Percentiles rank a stretch among this genome's conserved stretches.
Evolutionary conservation across 2,329 filamentous ascomycete species (phyloP).

Genomic region (Xylaria sp.): DNA sequence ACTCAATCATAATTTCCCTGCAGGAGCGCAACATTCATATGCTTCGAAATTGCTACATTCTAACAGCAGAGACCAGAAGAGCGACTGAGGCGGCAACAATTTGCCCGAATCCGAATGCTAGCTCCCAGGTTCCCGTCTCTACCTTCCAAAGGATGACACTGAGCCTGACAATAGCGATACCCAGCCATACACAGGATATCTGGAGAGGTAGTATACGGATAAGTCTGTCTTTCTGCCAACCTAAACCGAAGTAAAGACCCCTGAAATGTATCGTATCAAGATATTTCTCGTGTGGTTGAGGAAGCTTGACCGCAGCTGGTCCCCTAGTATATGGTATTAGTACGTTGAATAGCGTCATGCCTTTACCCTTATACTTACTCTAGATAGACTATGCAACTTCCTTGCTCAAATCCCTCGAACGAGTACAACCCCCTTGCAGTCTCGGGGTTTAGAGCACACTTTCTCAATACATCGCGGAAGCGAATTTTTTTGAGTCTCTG

Average conservation of each 20-base stretch:
- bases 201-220: background rate
- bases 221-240: constrained; percentile 5
- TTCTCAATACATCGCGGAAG: background rate
- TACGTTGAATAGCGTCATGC: background rate
- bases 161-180: constrained; percentile 3
- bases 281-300: background rate
- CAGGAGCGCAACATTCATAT: no score
- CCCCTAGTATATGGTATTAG: background rate
- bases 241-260: constrained; percentile 4
- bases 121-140: background rate
- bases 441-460: background rate
- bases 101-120: constrained; percentile 1
- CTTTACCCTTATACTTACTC: background rate
- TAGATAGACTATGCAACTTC: background rate
- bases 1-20: no score
- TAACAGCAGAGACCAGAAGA: constrained; percentile 3
- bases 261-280: background rate
- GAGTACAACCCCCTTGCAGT: background rate
- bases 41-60: background rate
- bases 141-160: background rate
- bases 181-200: background rate
- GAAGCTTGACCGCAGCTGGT: background rate
- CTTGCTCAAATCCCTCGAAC: background rate
- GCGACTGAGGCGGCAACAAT: background rate
- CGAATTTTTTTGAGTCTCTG: background rate